Percentiles rank a stretch among this genome's conserved stretches.
phyloP scores from a whole-genome alignment of 495 filamentous ascomycete genomes.

The Peziza echinospora region DNA sequence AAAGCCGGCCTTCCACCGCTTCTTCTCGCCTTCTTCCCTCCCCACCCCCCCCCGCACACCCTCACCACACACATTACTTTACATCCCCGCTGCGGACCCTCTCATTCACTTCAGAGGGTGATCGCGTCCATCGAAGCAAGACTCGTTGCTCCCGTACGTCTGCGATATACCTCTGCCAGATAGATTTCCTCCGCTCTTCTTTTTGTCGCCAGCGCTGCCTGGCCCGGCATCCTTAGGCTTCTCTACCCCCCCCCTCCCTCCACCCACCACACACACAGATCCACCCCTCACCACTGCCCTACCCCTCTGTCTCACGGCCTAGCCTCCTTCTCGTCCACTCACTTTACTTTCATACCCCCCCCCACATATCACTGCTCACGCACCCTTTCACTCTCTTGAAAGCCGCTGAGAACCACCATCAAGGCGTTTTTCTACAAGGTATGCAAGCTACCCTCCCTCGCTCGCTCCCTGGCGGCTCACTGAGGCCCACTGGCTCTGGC shows the following conservation, averaged over 20 bases:
- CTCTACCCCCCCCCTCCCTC: background rate
- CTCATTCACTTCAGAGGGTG: slow-evolving; percentile 16
- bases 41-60: slow-evolving; percentile 8
- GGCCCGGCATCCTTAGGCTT: slow-evolving; percentile 21
- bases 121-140: slow-evolving; percentile 19
- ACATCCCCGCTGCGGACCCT: slow-evolving; percentile 19
- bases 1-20: slow-evolving; percentile 9
- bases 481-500: too few relatives aligned
- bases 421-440: too few relatives aligned
- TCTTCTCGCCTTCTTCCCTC: slow-evolving; percentile 10
- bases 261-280: too few relatives aligned
- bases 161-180: slow-evolving; percentile 11
- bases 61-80: slow-evolving; percentile 12
- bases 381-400: too few relatives aligned
- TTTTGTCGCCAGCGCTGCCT: slow-evolving; percentile 21
- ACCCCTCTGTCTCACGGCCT: too few relatives aligned
- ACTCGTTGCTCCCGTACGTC: slow-evolving; percentile 12
- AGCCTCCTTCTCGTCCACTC: too few relatives aligned
- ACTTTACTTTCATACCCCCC: too few relatives aligned
- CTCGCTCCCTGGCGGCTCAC: too few relatives aligned
- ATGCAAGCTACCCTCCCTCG: too few relatives aligned
- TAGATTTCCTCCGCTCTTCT: slow-evolving; percentile 20
- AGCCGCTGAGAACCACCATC: too few relatives aligned
- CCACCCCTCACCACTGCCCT: too few relatives aligned
- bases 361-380: too few relatives aligned